These are phyloP conservation scores for Fusarium penzigii DNA, from an alignment of 2,329 filamentous ascomycete genomes.

Conservation along the genomic window DNA sequence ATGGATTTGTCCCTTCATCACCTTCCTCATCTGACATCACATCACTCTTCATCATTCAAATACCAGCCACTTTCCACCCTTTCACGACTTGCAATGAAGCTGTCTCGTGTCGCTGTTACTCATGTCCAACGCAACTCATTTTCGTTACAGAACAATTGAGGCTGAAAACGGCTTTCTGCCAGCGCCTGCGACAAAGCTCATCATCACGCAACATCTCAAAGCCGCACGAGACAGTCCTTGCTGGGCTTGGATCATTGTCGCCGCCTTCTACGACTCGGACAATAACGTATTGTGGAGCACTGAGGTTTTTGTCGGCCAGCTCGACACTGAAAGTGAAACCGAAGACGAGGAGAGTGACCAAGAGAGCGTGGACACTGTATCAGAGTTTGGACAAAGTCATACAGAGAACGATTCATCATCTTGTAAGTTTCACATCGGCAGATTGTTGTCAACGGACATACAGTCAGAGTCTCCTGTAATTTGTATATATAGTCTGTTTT, in stretches of 20 bases:
- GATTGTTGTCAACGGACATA: background rate
- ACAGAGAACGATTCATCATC: slow-evolving; percentile 14
- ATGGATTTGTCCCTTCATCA: background rate
- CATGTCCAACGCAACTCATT: slow-evolving; percentile 23
- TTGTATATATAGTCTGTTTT: background rate
- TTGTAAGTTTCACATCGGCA: slow-evolving; percentile 15
- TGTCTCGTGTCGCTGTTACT: slow-evolving; percentile 2
- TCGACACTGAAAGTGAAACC: slow-evolving; percentile 28
- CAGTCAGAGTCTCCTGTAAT: background rate
- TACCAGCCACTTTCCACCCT: background rate
- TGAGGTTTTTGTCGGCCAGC: slow-evolving; percentile 42
- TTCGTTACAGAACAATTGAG: slow-evolving; percentile 28
- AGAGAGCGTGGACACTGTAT: slow-evolving; percentile 12
- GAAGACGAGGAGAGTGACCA: slow-evolving; percentile 21
- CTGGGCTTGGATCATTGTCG: slow-evolving; percentile 51
- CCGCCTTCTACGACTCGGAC: slow-evolving; percentile 47
- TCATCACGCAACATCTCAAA: slow-evolving; percentile 46
- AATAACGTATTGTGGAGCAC: slow-evolving; percentile 47
- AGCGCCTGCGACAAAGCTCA: slow-evolving; percentile 45
- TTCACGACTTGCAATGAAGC: slow-evolving; percentile 3
- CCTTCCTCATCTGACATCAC: slow-evolving; percentile 5
- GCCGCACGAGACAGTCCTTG: slow-evolving; percentile 32
- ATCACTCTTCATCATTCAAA: background rate
- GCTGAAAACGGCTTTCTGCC: slow-evolving; percentile 39
- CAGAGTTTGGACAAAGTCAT: slow-evolving; percentile 7